These are phyloP conservation scores for Phytophthora meadii DNA, from an alignment of 352 stramenopile genomes.

Conservation along the genomic window DNA sequence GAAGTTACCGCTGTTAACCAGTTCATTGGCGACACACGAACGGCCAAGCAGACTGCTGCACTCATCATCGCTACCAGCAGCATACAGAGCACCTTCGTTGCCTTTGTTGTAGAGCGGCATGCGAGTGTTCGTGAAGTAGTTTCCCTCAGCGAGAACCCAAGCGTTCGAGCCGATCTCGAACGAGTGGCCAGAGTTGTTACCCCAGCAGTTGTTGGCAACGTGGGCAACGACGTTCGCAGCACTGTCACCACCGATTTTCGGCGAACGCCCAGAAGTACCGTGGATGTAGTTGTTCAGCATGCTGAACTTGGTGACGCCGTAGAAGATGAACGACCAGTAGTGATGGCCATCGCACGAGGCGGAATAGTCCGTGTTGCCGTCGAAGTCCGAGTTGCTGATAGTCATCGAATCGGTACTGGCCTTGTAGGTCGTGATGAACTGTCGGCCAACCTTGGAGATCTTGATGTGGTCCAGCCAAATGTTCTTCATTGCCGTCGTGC, in stretches of 20 bases:
- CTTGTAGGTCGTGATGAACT: slow-evolving; percentile 45
- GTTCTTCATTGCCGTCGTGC: slow-evolving; percentile 31
- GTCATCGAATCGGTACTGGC: slow-evolving; percentile 41
- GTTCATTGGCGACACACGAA: slow-evolving; percentile 30
- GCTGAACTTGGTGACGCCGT: slow-evolving; percentile 30
- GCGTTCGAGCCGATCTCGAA: slow-evolving; percentile 40
- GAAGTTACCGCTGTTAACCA: slow-evolving; percentile 36
- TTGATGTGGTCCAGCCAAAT: slow-evolving; percentile 65
- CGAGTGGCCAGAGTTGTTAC: slow-evolving; percentile 43
- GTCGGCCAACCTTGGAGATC: slow-evolving; percentile 38
- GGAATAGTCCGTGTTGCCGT: slow-evolving; percentile 45
- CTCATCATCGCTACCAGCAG: slow-evolving; percentile 6
- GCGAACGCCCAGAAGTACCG: slow-evolving; percentile 41
- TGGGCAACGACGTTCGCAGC: slow-evolving; percentile 28
- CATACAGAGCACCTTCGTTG: slow-evolving; percentile 17
- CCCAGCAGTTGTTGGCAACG: slow-evolving; percentile 54
- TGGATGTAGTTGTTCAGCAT: slow-evolving; percentile 51
- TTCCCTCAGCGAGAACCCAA: slow-evolving; percentile 49
- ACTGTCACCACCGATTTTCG: slow-evolving; percentile 25
- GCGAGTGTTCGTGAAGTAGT: slow-evolving; percentile 44
- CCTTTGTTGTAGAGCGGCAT: slow-evolving; percentile 27
- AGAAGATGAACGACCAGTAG: slow-evolving; percentile 51
- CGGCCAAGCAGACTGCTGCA: slow-evolving; percentile 30
- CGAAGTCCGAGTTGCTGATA: slow-evolving; percentile 59
- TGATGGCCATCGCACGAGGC: slow-evolving; percentile 51